These are phyloP conservation scores for Neobulgaria alba DNA, from an alignment of 2,329 filamentous ascomycete genomes.

Conservation along the genomic window DNA sequence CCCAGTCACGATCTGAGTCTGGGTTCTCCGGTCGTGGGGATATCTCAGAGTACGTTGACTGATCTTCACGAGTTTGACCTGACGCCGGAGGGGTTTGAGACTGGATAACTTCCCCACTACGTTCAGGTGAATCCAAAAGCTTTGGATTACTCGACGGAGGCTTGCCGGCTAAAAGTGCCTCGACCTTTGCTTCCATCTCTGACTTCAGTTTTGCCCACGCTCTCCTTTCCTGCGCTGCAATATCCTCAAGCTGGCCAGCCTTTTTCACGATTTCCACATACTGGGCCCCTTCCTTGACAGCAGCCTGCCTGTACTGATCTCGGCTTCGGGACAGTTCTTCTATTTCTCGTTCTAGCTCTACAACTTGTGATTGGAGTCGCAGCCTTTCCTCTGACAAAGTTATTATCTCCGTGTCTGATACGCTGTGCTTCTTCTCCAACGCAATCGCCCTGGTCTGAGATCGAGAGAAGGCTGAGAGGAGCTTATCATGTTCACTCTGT, in stretches of 20 bases:
- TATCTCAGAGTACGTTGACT: neutral
- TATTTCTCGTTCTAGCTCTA: conserved; percentile 38
- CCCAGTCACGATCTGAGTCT: conserved; percentile 8
- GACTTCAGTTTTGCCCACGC: conserved; percentile 21
- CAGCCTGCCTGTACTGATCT: conserved; percentile 34
- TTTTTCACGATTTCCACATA: conserved; percentile 29
- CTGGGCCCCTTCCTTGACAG: conserved; percentile 27
- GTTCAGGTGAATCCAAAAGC: too few relatives aligned
- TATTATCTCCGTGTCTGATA: conserved; percentile 43
- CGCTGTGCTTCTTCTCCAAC: conserved; percentile 41
- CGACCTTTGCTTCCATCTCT: conserved; percentile 25
- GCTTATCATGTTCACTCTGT: conserved; percentile 43
- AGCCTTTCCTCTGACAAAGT: conserved; percentile 41
- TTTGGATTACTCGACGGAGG: neutral
- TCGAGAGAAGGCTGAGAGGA: conserved; percentile 42
- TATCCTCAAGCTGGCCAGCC: conserved; percentile 25
- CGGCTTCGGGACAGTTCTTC: conserved; percentile 39
- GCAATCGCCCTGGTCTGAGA: conserved; percentile 40
- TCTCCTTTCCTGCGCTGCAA: conserved; percentile 23
- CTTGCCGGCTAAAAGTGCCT: conserved; percentile 11
- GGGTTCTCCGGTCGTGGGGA: conserved; percentile 1
- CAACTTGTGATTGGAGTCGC: conserved; percentile 37
- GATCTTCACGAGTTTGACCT: neutral
- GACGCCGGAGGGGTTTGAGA: conserved; percentile 4
- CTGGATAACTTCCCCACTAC: too few relatives aligned